Percentiles rank a stretch among this genome's conserved stretches.
Evolutionary conservation across 106 monocot genomes (phyloP).

Genomic region (Amphibolis antarctica): DNA sequence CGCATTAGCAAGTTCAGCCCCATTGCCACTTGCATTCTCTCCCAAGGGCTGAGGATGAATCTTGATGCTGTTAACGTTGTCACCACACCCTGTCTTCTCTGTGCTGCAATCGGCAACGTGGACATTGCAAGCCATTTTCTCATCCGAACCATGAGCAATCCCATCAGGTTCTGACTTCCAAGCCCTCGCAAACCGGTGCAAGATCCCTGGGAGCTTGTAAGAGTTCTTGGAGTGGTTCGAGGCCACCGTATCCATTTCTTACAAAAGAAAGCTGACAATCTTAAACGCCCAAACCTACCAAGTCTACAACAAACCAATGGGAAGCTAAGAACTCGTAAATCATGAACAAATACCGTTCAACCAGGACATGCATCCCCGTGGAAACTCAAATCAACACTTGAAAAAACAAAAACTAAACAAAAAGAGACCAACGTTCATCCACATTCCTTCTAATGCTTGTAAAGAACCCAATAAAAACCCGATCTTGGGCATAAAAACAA

Average conservation of each 20-base stretch:
- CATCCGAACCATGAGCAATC: neutral
- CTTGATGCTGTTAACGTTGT: conserved; percentile 13
- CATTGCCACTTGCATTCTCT: neutral
- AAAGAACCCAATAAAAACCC: no score
- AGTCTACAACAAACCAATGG: no score
- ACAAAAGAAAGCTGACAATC: neutral
- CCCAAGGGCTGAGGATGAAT: conserved; percentile 22
- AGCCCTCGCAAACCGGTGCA: conserved; percentile 3
- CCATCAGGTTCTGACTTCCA: neutral
- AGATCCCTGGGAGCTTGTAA: conserved; percentile 8
- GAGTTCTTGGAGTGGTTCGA: neutral
- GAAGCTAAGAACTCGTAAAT: no score
- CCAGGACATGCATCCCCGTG: no score
- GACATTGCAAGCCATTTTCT: conserved; percentile 1
- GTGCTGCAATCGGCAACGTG: neutral
- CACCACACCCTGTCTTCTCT: conserved; percentile 4
- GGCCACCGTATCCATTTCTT: neutral
- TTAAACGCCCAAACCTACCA: neutral
- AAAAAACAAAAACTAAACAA: no score
- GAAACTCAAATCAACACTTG: no score
- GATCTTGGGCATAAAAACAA: no score
- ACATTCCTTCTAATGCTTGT: no score
- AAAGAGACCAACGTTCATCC: no score
- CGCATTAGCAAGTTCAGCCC: conserved; percentile 9
- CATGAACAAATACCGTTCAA: no score